Percentiles rank a stretch among this genome's conserved stretches.
These are phyloP conservation scores for Apiospora pterosperma DNA, from an alignment of 2,329 filamentous ascomycete genomes.

Conservation along the genomic window DNA sequence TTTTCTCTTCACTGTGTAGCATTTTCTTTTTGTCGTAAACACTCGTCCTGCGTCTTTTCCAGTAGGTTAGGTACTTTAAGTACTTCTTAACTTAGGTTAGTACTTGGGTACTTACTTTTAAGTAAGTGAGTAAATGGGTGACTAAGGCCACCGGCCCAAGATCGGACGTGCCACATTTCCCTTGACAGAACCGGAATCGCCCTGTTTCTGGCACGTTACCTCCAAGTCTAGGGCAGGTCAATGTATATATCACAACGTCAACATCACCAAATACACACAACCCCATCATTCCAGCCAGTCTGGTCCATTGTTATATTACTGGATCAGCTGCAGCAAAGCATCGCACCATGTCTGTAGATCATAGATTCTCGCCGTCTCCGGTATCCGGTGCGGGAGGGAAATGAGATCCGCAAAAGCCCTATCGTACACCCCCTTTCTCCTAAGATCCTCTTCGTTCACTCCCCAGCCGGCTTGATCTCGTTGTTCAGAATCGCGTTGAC, in stretches of 20 bases:
- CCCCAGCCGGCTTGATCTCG: not conserved
- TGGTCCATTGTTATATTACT: not conserved
- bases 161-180: not conserved
- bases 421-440: not conserved
- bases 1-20: not conserved
- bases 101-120: too few species aligned
- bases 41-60: not conserved
- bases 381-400: too few species aligned
- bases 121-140: too few species aligned
- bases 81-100: too few species aligned
- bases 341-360: not conserved
- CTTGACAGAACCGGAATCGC: not conserved
- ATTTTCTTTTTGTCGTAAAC: not conserved
- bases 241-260: not conserved
- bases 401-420: not conserved
- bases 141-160: not conserved
- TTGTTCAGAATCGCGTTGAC: not conserved
- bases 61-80: too few species aligned
- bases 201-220: not conserved
- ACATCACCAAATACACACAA: not conserved
- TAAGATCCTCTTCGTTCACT: not conserved
- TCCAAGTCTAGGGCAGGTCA: not conserved
- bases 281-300: not conserved
- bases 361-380: not conserved
- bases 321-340: not conserved